phyloP scores from a whole-genome alignment of 225 moss, liverwort and hornwort genomes.

The Polytrichum formosum region DNA sequence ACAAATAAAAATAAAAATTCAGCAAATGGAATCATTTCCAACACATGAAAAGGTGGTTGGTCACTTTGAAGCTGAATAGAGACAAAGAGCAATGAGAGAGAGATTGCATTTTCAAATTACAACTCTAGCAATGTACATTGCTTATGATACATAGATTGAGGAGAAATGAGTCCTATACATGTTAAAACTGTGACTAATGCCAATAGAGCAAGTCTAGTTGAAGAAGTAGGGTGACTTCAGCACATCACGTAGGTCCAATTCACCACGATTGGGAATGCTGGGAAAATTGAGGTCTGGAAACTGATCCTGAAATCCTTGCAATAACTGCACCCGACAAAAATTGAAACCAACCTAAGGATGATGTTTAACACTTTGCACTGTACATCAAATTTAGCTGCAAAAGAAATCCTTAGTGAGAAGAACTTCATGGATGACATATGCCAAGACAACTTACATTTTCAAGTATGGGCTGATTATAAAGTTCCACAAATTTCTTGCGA shows the following conservation, averaged over 20 bases:
- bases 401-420: not conserved
- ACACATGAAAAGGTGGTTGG: too few relatives aligned
- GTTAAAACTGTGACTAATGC: too few relatives aligned
- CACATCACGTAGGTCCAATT: conserved; percentile 45
- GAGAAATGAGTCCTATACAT: too few relatives aligned
- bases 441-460: conserved; percentile 41
- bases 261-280: conserved; percentile 45
- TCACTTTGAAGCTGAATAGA: too few relatives aligned
- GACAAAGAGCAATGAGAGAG: too few relatives aligned
- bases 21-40: too few relatives aligned
- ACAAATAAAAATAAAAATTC: too few relatives aligned
- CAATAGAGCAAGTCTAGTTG: conserved; percentile 22
- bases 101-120: too few relatives aligned
- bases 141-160: too few relatives aligned
- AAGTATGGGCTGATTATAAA: conserved; percentile 56
- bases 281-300: conserved; percentile 49
- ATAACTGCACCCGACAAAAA: conserved; percentile 27
- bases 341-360: not conserved
- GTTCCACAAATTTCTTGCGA: conserved; percentile 45
- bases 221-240: conserved; percentile 53
- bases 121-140: too few relatives aligned
- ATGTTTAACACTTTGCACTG: not conserved
- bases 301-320: conserved; percentile 37
- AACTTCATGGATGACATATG: not conserved
- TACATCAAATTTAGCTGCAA: not conserved